Evolutionary conservation across 2,329 filamentous ascomycete species (phyloP).

Genomic region (Daldinia sp.): DNA sequence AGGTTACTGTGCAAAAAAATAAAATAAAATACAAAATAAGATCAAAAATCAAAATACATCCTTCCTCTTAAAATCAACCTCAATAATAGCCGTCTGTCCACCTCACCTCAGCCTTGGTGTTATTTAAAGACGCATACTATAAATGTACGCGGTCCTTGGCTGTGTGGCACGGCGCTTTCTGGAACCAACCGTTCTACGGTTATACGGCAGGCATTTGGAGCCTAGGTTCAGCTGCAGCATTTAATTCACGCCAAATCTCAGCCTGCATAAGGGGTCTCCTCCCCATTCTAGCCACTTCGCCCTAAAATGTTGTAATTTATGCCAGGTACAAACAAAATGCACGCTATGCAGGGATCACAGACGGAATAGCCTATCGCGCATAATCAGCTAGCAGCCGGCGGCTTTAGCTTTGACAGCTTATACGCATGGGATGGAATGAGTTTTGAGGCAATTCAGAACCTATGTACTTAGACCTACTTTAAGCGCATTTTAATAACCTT

Average conservation of each 20-base stretch:
- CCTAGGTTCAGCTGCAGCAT: constrained; percentile 13
- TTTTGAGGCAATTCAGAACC: not conserved
- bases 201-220: constrained; percentile 22
- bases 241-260: constrained; percentile 18
- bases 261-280: constrained; percentile 31
- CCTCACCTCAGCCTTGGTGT: not conserved
- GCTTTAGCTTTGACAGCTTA: constrained; percentile 5
- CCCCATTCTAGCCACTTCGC: constrained; percentile 21
- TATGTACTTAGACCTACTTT: not conserved
- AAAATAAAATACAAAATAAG: too few species aligned
- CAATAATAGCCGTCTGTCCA: not conserved
- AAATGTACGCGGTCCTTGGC: not conserved
- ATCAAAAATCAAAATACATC: not conserved
- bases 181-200: constrained; percentile 21
- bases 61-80: not conserved
- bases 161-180: constrained; percentile 7
- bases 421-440: not conserved
- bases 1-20: not conserved
- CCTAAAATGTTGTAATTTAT: constrained; percentile 30
- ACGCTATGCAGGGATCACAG: constrained; percentile 19
- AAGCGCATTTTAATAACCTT: not conserved
- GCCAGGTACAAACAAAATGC: constrained; percentile 39
- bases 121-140: constrained; percentile 4
- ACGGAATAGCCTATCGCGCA: constrained; percentile 6
- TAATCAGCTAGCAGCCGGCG: constrained; percentile 12